Conservation (phyloP, 768 basidiomycete genomes). For the Mycena venus region DNA sequence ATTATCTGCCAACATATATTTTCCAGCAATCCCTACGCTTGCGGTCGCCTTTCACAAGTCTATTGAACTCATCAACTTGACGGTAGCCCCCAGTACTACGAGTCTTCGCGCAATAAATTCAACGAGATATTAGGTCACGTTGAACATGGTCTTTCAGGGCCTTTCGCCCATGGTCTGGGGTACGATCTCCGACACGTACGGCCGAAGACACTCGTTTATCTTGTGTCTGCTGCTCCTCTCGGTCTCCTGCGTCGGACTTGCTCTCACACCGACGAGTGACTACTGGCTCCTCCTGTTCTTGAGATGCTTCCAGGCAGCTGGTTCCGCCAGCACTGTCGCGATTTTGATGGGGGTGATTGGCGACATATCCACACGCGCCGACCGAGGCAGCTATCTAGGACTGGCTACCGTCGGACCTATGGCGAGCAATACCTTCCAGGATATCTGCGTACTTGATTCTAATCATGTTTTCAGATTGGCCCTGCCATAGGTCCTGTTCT, state of each 20-base stretch:
- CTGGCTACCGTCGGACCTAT: conserved; percentile 73
- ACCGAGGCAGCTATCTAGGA: conserved; percentile 83
- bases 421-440: conserved; percentile 48
- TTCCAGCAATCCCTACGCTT: conserved; percentile 83
- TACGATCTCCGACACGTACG: conserved; percentile 73
- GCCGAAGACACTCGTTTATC: conserved; percentile 74
- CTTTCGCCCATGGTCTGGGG: conserved; percentile 79
- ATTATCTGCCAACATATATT: conserved; percentile 82
- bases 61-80: conserved; percentile 81
- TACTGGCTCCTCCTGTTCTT: conserved; percentile 87
- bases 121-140: conserved; percentile 58
- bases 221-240: conserved; percentile 74
- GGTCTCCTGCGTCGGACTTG: conserved; percentile 75
- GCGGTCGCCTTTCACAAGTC: conserved; percentile 74
- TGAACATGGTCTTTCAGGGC: conserved; percentile 81
- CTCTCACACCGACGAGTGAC: conserved; percentile 62
- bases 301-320: conserved; percentile 82
- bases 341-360: conserved; percentile 80
- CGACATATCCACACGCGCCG: conserved; percentile 80
- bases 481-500: conserved; percentile 75
- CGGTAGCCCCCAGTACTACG: conserved; percentile 55
- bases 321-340: conserved; percentile 84
- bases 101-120: too few species aligned
- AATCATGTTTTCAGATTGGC: conserved; percentile 57
- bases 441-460: conserved; percentile 26